These are phyloP conservation scores for Salix caprea DNA, from an alignment of 345 rosid species.

Conservation along the genomic window DNA sequence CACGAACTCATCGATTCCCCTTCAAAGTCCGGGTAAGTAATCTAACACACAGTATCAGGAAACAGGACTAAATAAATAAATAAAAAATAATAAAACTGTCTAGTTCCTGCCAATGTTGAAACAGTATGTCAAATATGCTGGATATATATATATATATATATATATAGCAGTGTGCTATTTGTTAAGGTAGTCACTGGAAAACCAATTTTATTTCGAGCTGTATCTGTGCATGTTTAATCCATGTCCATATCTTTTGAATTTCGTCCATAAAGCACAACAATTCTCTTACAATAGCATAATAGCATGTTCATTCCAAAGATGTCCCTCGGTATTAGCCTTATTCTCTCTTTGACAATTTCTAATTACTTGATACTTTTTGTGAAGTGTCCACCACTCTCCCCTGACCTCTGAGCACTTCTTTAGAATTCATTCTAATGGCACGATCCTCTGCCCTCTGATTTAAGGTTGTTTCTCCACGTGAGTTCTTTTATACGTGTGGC, in stretches of 20 bases:
- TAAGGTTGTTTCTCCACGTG: neutral
- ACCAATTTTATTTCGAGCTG: too few relatives aligned
- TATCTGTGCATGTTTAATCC: neutral
- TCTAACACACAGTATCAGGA: neutral
- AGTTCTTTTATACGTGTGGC: neutral
- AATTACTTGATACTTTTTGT: neutral
- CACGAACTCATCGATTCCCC: slow-evolving; percentile 85
- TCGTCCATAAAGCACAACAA: neutral
- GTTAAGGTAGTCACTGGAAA: too few relatives aligned
- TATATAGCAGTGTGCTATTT: too few relatives aligned
- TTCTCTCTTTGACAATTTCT: neutral
- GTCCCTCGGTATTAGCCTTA: neutral
- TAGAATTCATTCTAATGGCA: neutral
- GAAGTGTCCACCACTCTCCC: neutral
- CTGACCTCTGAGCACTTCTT: neutral
- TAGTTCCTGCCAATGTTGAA: neutral
- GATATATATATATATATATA: too few relatives aligned
- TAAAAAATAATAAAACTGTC: neutral
- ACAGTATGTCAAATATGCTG: too few relatives aligned
- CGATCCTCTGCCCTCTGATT: neutral
- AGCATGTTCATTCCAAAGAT: neutral
- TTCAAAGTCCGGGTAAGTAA: slow-evolving; percentile 67
- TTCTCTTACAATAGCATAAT: neutral
- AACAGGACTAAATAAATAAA: too few relatives aligned
- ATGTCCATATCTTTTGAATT: neutral